A percentile compares a stretch with the other conserved stretches of the same genome.
These are phyloP conservation scores for Lepidium africanum DNA, from an alignment of 345 rosid species.

Conservation along the genomic window DNA sequence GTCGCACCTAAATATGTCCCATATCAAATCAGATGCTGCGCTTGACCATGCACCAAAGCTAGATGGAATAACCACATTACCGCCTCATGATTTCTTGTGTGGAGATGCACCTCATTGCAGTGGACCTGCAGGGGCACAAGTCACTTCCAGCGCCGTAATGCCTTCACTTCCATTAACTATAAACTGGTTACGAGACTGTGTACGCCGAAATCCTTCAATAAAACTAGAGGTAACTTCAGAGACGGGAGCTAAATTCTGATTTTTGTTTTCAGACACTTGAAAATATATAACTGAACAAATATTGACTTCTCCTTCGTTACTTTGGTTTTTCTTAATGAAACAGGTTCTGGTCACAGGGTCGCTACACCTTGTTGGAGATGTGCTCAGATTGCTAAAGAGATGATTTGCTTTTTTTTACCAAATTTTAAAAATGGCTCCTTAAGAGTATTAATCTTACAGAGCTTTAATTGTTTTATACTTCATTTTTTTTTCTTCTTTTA, in stretches of 20 bases:
- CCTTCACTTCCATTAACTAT: conserved; percentile 72
- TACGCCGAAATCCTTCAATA: conserved; percentile 53
- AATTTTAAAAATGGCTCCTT: not conserved
- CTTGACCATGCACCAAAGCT: conserved; percentile 31
- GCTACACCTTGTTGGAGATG: conserved; percentile 77
- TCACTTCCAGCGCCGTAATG: conserved; percentile 52
- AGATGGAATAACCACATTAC: conserved; percentile 31
- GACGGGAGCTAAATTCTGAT: not conserved
- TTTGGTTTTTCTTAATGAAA: not conserved
- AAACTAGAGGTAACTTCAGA: conserved; percentile 47
- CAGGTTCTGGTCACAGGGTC: conserved; percentile 91
- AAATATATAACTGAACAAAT: not conserved
- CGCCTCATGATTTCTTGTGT: conserved; percentile 47
- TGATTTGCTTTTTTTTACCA: not conserved
- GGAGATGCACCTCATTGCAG: conserved; percentile 43
- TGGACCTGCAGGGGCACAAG: conserved; percentile 27
- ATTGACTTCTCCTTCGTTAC: not conserved
- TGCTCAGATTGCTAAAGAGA: conserved; percentile 54
- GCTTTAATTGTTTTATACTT: not conserved
- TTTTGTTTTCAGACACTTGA: not conserved
- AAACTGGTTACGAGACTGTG: conserved; percentile 55
- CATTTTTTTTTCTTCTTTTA: not conserved
- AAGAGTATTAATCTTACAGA: conserved; percentile 3
- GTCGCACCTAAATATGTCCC: not conserved
- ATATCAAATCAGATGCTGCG: conserved; percentile 32